Conservation (phyloP, 805 yeast genomes). For the Pichia occidentalis region DNA sequence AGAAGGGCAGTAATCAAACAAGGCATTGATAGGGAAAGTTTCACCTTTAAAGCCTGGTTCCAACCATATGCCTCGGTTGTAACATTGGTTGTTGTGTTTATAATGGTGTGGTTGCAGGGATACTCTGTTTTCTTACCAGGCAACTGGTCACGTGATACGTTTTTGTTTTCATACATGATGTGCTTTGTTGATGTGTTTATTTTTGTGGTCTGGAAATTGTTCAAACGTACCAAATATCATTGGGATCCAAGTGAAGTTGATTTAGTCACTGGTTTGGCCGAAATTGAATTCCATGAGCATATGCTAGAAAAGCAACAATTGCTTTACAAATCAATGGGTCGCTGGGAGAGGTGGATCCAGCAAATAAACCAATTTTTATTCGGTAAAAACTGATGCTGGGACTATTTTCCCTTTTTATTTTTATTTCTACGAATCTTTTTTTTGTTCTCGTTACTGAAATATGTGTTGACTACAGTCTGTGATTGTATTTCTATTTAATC, state of each 20-base stretch:
- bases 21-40: constrained; percentile 35
- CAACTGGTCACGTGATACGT: constrained; percentile 53
- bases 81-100: constrained; percentile 19
- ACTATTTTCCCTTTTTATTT: background rate
- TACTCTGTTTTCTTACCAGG: constrained; percentile 54
- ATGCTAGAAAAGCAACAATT: constrained; percentile 13
- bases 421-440: too few relatives aligned
- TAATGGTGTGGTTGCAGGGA: constrained; percentile 41
- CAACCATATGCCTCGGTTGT: constrained; percentile 24
- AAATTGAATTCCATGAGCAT: constrained; percentile 52
- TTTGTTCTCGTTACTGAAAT: too few relatives aligned
- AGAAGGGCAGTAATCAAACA: constrained; percentile 53
- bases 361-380: constrained; percentile 12
- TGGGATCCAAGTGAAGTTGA: constrained; percentile 43
- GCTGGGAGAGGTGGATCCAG: constrained; percentile 3
- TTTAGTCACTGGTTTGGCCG: constrained; percentile 45
- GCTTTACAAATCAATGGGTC: constrained; percentile 5
- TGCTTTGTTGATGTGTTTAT: constrained; percentile 48
- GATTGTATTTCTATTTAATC: too few relatives aligned
- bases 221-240: constrained; percentile 42
- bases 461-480: too few relatives aligned
- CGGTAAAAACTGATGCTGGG: constrained; percentile 11
- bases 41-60: constrained; percentile 47
- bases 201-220: constrained; percentile 46
- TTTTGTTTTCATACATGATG: constrained; percentile 67